Conservation (phyloP, 495 filamentous ascomycete genomes). For the Penicillium parvum region DNA sequence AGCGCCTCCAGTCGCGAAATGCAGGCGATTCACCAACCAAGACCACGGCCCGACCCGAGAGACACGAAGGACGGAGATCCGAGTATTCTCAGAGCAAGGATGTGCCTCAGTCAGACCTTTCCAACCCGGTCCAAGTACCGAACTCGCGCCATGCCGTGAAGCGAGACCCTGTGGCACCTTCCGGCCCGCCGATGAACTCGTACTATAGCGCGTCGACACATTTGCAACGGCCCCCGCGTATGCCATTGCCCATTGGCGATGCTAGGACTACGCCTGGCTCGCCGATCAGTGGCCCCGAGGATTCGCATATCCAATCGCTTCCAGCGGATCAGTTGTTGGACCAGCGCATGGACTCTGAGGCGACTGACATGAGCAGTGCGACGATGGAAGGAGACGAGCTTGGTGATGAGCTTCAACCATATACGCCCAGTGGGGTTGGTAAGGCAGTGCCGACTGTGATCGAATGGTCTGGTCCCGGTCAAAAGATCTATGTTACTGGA, state of each 20-base stretch:
- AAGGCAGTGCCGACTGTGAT: slow-evolving; percentile 69
- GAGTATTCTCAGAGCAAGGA: slow-evolving; percentile 24
- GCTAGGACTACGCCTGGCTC: slow-evolving; percentile 81
- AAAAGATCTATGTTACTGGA: slow-evolving; percentile 93
- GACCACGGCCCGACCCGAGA: slow-evolving; percentile 19
- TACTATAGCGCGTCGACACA: slow-evolving; percentile 50
- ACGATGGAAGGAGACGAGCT: slow-evolving; percentile 77
- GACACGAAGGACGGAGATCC: slow-evolving; percentile 18
- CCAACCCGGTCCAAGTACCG: slow-evolving; percentile 51
- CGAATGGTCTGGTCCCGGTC: slow-evolving; percentile 72
- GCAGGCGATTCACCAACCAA: slow-evolving; percentile 22
- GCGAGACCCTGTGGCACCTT: slow-evolving; percentile 37
- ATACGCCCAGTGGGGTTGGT: slow-evolving; percentile 49
- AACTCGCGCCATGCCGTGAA: slow-evolving; percentile 29
- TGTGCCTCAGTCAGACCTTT: slow-evolving; percentile 28
- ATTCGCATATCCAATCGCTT: slow-evolving; percentile 45
- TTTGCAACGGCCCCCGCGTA: slow-evolving; percentile 72
- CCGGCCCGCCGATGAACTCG: slow-evolving; percentile 44
- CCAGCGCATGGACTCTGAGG: slow-evolving; percentile 40
- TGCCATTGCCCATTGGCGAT: slow-evolving; percentile 89
- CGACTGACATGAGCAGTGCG: slow-evolving; percentile 62
- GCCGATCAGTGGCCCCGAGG: slow-evolving; percentile 65
- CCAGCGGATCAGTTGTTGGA: slow-evolving; percentile 49
- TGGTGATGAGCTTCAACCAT: slow-evolving; percentile 62
- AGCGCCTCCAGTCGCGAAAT: slow-evolving; percentile 39